Percentiles rank a stretch among this genome's conserved stretches.
These are phyloP conservation scores for Puccinia hordei DNA, from an alignment of 1,284 basidiomycete genomes.

Conservation along the genomic window DNA sequence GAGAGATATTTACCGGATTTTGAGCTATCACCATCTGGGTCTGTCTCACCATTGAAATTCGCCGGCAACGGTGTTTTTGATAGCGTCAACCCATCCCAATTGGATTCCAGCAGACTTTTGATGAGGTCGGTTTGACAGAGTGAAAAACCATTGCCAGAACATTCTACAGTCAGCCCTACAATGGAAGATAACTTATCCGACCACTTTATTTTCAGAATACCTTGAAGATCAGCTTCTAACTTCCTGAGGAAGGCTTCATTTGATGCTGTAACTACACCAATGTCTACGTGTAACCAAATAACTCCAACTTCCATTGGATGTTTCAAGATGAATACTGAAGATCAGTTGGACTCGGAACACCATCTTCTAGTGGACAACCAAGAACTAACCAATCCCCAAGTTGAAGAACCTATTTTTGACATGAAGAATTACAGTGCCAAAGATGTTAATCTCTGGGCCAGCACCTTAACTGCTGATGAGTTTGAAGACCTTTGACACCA, in stretches of 20 bases:
- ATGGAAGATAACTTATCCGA: not conserved
- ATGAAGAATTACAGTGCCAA: too few species aligned
- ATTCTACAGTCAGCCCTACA: not conserved
- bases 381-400: too few species aligned
- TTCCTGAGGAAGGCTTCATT: not conserved
- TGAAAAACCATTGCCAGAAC: not conserved
- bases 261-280: not conserved
- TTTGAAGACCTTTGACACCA: too few species aligned
- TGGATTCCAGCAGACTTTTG: not conserved
- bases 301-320: not conserved
- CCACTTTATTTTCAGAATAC: slow-evolving; percentile 28
- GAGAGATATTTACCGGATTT: not conserved
- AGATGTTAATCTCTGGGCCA: too few species aligned
- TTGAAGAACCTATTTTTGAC: too few species aligned
- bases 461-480: too few species aligned
- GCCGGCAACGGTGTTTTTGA: not conserved
- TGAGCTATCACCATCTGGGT: too few species aligned
- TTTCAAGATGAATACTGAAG: not conserved
- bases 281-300: slow-evolving; percentile 18
- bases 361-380: too few species aligned
- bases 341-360: too few species aligned
- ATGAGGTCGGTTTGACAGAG: not conserved
- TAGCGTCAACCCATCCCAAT: not conserved
- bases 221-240: not conserved
- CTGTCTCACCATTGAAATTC: too few species aligned